These are phyloP conservation scores for Aspergillus bertholletiae DNA, from an alignment of 495 filamentous ascomycete genomes.

Conservation along the genomic window DNA sequence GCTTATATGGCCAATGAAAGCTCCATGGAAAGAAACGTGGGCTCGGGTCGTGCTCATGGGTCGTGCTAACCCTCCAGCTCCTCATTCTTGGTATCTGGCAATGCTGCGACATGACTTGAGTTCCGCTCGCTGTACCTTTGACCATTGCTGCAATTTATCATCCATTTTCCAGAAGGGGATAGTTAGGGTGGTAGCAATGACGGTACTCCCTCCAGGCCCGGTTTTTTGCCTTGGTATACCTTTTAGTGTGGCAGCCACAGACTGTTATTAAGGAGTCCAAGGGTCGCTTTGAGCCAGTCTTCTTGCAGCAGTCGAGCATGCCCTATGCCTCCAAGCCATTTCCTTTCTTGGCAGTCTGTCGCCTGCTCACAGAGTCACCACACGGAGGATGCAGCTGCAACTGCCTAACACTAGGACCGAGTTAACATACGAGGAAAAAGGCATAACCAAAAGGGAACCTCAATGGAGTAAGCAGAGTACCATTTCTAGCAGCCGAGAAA, in stretches of 20 bases:
- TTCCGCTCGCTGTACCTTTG: neutral
- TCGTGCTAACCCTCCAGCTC: neutral
- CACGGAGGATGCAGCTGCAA: neutral
- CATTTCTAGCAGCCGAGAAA: neutral
- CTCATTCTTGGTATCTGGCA: neutral
- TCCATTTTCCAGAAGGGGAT: neutral
- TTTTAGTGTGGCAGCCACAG: neutral
- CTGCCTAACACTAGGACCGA: neutral
- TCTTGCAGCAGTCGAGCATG: neutral
- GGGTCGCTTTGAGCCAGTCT: neutral
- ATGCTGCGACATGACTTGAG: neutral
- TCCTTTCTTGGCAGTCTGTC: neutral
- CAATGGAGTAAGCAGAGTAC: neutral
- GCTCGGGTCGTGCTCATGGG: neutral
- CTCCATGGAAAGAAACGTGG: constrained; percentile 7
- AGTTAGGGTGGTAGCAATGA: neutral
- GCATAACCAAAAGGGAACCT: neutral
- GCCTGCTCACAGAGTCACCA: neutral
- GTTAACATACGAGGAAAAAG: neutral
- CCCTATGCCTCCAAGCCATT: neutral
- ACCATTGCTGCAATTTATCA: neutral
- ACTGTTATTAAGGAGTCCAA: neutral
- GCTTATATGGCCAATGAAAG: constrained; percentile 6
- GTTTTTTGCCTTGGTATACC: neutral
- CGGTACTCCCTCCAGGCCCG: neutral